Conservation (phyloP, 1,284 basidiomycete species). For the Ceratobasidium theobromae region DNA sequence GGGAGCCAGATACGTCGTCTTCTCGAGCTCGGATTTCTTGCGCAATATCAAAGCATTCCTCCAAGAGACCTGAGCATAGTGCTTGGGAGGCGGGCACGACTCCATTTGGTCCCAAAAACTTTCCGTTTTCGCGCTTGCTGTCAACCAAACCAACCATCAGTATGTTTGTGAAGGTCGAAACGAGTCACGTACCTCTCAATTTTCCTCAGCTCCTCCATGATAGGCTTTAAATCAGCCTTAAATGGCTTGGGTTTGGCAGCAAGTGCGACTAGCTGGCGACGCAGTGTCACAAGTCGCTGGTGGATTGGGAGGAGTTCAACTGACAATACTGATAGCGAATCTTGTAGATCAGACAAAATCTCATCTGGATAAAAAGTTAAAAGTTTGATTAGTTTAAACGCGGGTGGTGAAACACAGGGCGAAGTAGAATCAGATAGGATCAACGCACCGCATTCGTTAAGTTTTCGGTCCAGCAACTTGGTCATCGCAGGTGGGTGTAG, state of each 20-base stretch:
- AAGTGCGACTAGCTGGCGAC: conserved; percentile 86
- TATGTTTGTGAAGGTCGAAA: conserved; percentile 9
- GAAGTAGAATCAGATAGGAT: conserved; percentile 1
- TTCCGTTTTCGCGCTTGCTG: conserved; percentile 90
- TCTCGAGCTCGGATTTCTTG: conserved; percentile 96
- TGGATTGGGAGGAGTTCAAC: conserved; percentile 88
- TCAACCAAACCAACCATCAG: neutral
- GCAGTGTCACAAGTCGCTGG: conserved; percentile 83
- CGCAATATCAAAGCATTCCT: conserved; percentile 95
- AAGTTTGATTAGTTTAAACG: conserved; percentile 5
- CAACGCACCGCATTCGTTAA: conserved; percentile 85
- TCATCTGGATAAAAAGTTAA: conserved; percentile 54
- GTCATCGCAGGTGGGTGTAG: conserved; percentile 87
- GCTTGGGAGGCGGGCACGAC: conserved; percentile 88
- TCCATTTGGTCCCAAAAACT: conserved; percentile 92
- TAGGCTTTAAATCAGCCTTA: conserved; percentile 84
- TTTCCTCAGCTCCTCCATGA: conserved; percentile 91
- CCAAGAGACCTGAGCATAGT: conserved; percentile 83
- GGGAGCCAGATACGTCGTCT: conserved; percentile 80
- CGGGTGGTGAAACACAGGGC: conserved; percentile 10
- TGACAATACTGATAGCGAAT: conserved; percentile 82
- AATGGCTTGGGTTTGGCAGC: conserved; percentile 83
- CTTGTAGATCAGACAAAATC: conserved; percentile 72
- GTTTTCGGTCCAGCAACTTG: conserved; percentile 85
- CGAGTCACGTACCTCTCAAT: conserved; percentile 77